Evolutionary conservation across 177 flowering plant species (phyloP), one percentile per base, ranked within the genome.

Genomic region (Telopea speciosissima): DNA sequence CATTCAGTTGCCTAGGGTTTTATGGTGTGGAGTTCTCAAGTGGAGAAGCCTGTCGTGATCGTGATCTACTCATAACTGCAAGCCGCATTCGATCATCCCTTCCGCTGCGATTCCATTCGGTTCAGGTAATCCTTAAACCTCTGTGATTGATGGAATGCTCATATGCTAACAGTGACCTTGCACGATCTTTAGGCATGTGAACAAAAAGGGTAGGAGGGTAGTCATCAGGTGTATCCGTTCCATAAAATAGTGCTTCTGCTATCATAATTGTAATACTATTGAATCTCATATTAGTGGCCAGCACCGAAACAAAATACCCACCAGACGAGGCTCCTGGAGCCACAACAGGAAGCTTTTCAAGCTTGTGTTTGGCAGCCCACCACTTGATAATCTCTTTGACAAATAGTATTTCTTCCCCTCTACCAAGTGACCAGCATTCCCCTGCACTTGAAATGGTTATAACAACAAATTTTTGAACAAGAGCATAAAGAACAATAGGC

Each of bases 241-340:
- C 56, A 70, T 75, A 83, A 80, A 84, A 90, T 52, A 83, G 13
- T 23, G 97, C 98, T 82, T 84, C 91, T 44, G 97, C 88, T 81
- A 92, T 90, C 98, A 94, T 94, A 63, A 88, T 72, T 3, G 83
- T 59, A 69, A 94, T 83, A 71, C 92, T 82, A 71, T 81, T 85
- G 70, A 90, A 92, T 66, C 74, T 84, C 76, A 88, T 60, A 44
- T 79, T 72, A 6, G 71, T 79, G 17, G 98, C 98, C 42, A 90
- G 89, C 3, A 71, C 82, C 69, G 97, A 92, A 66, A 92, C 89
- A 80, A 94, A 92, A 75, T 89, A 80, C 66, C 98, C 97, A 66
- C 98, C 97, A 63, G 98, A 90, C 21, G 97, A 94, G 19, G 97
- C 98, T 70, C 97, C 97, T 68, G 92, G 72, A 65, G 91, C 95